Evolutionary conservation across 2,329 filamentous ascomycete species (phyloP).

Genomic region (Colletotrichum paranaense): DNA sequence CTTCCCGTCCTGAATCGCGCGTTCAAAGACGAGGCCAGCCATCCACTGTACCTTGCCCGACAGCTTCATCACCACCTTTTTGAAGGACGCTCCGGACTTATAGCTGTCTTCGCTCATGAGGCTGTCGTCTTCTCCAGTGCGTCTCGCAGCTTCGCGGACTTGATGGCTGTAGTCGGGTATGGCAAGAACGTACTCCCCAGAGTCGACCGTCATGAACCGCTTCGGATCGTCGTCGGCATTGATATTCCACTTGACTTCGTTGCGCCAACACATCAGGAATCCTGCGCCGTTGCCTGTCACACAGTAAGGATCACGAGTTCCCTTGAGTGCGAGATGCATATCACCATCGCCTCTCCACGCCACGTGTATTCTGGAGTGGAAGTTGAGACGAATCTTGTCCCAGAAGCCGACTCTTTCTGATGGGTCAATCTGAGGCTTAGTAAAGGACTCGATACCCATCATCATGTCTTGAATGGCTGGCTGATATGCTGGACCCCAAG

Average conservation of each 20-base stretch:
- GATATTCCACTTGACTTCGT: constrained; percentile 89
- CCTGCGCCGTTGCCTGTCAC: constrained; percentile 93
- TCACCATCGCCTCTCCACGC: constrained; percentile 97
- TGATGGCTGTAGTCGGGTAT: constrained; percentile 94
- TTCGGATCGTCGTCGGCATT: constrained; percentile 88
- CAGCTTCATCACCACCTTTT: constrained; percentile 98
- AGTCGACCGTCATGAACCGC: constrained; percentile 95
- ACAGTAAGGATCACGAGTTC: constrained; percentile 90
- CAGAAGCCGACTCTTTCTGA: constrained; percentile 97
- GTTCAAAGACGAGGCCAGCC: constrained; percentile 91
- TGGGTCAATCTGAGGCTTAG: constrained; percentile 92
- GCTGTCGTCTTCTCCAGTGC: constrained; percentile 66
- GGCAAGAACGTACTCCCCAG: constrained; percentile 93
- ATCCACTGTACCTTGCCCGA: constrained; percentile 96
- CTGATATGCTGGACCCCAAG: constrained; percentile 97
- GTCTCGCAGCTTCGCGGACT: constrained; percentile 73
- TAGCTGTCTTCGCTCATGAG: constrained; percentile 71
- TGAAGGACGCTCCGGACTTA: constrained; percentile 86
- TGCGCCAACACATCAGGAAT: constrained; percentile 98
- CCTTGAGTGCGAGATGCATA: constrained; percentile 92
- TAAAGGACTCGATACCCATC: constrained; percentile 98
- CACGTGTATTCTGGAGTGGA: constrained; percentile 90
- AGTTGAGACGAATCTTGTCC: constrained; percentile 96
- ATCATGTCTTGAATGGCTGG: constrained; percentile 99
- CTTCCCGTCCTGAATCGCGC: constrained; percentile 76